These are phyloP conservation scores for Pseudogymnoascus sp. DNA, from an alignment of 2,329 filamentous ascomycete species.

Conservation along the genomic window DNA sequence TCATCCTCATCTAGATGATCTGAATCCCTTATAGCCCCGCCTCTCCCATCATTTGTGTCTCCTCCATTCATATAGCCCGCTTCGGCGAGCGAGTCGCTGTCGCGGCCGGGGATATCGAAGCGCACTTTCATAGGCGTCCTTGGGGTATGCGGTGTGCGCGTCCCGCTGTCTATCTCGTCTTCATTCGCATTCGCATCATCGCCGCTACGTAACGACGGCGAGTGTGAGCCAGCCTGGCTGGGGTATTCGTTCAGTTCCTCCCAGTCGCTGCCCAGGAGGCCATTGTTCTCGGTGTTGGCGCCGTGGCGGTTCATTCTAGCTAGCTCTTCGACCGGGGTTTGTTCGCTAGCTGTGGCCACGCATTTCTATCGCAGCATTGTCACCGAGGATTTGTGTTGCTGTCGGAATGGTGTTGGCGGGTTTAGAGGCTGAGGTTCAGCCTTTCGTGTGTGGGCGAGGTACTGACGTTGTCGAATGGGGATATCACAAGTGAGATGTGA, in stretches of 20 bases:
- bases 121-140: constrained; percentile 55
- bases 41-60: background rate
- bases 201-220: background rate
- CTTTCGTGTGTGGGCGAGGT: background rate
- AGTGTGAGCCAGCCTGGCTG: background rate
- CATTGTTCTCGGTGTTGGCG: background rate
- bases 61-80: constrained; percentile 10
- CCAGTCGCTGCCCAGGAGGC: constrained; percentile 1
- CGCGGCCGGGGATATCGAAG: constrained; percentile 94
- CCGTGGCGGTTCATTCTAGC: background rate
- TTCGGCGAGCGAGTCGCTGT: constrained; percentile 83
- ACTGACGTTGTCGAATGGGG: background rate
- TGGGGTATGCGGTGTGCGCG: constrained; percentile 19
- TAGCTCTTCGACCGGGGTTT: background rate
- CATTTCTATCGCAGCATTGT: constrained; percentile 2
- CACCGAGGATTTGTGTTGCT: background rate
- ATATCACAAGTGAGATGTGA: background rate
- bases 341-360: background rate
- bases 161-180: background rate
- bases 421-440: constrained; percentile 1
- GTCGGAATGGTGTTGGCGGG: background rate
- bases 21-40: background rate
- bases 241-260: background rate
- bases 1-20: background rate
- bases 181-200: background rate